Evolutionary conservation across 2,329 filamentous ascomycete species (phyloP).

Genomic region (Arthrobotrys pseudoclavata): DNA sequence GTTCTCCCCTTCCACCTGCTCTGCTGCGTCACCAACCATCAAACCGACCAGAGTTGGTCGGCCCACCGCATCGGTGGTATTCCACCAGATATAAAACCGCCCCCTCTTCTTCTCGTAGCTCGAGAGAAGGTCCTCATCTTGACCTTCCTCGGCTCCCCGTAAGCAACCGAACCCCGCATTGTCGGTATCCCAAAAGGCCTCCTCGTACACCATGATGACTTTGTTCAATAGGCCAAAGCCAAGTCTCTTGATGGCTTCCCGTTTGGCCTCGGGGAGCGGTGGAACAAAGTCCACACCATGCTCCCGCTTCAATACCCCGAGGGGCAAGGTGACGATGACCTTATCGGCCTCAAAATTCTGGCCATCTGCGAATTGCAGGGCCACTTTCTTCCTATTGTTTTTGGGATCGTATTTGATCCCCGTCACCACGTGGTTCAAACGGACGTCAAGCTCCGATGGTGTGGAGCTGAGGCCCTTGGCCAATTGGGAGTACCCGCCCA

Average conservation of each 20-base stretch:
- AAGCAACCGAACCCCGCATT: constrained; percentile 95
- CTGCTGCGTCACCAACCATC: constrained; percentile 95
- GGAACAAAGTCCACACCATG: constrained; percentile 86
- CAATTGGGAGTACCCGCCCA: constrained; percentile 93
- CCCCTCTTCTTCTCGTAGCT: constrained; percentile 62
- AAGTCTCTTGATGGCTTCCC: constrained; percentile 81
- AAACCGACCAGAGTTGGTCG: constrained; percentile 80
- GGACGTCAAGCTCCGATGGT: constrained; percentile 82
- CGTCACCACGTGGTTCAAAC: constrained; percentile 79
- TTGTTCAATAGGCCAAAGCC: constrained; percentile 97
- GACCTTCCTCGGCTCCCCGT: constrained; percentile 73
- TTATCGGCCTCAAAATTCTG: constrained; percentile 84
- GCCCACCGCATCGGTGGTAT: constrained; percentile 89
- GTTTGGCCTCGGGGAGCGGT: constrained; percentile 88
- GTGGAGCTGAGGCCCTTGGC: constrained; percentile 86
- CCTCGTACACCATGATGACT: constrained; percentile 88
- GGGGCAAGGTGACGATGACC: constrained; percentile 88
- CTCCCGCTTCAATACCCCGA: constrained; percentile 87
- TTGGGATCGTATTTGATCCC: constrained; percentile 73
- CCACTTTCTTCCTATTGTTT: constrained; percentile 65
- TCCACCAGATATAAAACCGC: constrained; percentile 98
- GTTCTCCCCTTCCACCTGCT: constrained; percentile 82
- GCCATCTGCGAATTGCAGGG: constrained; percentile 66
- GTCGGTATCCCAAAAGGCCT: constrained; percentile 89
- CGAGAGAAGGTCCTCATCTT: constrained; percentile 60